Evolutionary conservation across 306 rosid genomes (phyloP).

Genomic region (Adenanthera pavonina): DNA sequence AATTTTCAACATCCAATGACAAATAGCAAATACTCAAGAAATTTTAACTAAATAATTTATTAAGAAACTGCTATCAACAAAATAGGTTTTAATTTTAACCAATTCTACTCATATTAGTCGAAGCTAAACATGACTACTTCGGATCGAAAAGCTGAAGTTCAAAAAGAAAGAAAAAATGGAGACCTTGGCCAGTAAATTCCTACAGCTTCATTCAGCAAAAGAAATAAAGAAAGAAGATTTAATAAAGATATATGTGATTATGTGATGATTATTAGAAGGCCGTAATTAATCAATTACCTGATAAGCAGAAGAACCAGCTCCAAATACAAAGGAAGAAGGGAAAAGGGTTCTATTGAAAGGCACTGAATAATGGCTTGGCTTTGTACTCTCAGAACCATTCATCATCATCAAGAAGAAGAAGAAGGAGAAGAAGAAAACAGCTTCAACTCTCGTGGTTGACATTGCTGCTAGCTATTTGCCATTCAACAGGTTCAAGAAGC

Average conservation of each 20-base stretch:
- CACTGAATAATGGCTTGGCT: constrained; percentile 26
- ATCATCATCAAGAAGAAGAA: not conserved
- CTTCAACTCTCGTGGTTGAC: constrained; percentile 3
- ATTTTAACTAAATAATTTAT: not conserved
- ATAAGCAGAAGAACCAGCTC: constrained; percentile 52
- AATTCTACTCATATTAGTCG: too few species aligned
- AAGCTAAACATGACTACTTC: too few species aligned
- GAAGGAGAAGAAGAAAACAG: not conserved
- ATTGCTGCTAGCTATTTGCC: not conserved
- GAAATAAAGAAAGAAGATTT: too few species aligned
- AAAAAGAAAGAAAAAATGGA: too few species aligned
- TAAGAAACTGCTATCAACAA: too few species aligned
- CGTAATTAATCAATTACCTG: constrained; percentile 38
- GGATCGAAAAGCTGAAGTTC: too few species aligned
- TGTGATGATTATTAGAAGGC: not conserved
- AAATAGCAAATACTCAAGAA: not conserved
- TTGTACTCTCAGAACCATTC: not conserved
- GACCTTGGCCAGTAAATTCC: too few species aligned
- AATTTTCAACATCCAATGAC: not conserved
- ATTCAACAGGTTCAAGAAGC: not conserved
- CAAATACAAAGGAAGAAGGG: constrained; percentile 48
- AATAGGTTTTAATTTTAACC: too few species aligned
- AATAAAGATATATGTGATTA: not conserved
- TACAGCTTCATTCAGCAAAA: too few species aligned
- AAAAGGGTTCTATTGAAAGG: constrained; percentile 44